Base-by-base conservation (phyloP, 2,329 filamentous ascomycete species). In the Aspergillus sp. region DNA sequence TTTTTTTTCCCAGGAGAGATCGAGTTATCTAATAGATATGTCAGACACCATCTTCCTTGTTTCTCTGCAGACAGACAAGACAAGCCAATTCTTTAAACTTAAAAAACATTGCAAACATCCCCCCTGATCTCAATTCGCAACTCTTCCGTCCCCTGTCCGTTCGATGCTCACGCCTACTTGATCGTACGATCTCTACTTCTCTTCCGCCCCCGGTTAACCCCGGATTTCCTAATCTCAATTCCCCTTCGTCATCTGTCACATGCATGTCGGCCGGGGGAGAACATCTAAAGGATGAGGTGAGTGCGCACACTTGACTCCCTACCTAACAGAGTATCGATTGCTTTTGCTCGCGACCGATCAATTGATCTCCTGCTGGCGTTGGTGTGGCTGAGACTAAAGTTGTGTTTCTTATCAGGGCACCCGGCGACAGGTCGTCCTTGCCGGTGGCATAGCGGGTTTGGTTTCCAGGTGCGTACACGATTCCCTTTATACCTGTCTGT, bases 401-500 rank as follows among this genome's bases (percentile, higher is more conserved):
- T 36, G 14, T 50, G 20, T 51, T n/a, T n/a, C 36, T 49, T 36
- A 18, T 16, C 66, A 88, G 85, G 88, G 88, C 76, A 87, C 87
- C 60, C 85, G 83, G 77, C 77, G 79, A 66, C 88, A 90, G 73
- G 86, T 89, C 62, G 81, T 89, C 53, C 74, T 85, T 65, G 87
- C 88, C 58, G 88, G 88, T 68, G 87, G 84, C 50, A 80, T 86
- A 66, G 91, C 95, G 64, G 95, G 95, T 59, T 85, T 98, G 66
- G 87, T 98, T 64, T 95, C 95, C 56, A 89, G 93, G 89, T 92
- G 82, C 57, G 74, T 56, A 32, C 20, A 11, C 14, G 10, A 16
- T 18, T 42, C 5, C 36, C 36, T 29, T 29, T 9, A 29, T 29
- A 4, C 26, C 26, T 29, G 26, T 29, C 26, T 29, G 6, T 29